Base-by-base conservation (phyloP, 164 flowering plant species). In the Magnolia sinica region DNA sequence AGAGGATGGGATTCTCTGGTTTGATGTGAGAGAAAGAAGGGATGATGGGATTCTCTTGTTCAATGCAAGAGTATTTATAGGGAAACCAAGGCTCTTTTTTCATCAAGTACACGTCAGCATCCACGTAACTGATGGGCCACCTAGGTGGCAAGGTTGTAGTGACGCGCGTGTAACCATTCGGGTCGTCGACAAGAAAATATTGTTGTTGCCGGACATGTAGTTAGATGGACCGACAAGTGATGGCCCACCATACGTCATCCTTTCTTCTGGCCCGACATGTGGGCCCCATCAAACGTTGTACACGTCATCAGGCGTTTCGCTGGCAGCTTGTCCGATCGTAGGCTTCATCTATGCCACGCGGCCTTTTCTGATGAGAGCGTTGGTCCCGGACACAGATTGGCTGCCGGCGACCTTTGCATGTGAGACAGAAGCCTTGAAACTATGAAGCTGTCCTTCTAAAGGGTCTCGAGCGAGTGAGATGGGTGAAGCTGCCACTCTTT, bases 341-440 rank as follows among this genome's bases (percentile, higher is more conserved):
- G 73, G 71, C 82, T 75, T 68, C 71, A 31, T 29, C 29, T 19
- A 29, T 16, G 67, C 70, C 86, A 83, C 79, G 82, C 63, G 84
- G 72, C 76, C 24, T 51, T 27, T 77, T 77, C 69, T 63, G 76
- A 86, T 73, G 29, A 31, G 31, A 8, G 1, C 85, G 87, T 81
- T 81, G 85, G 89, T 51, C 63, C 52, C 58, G 70, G 92, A 89
- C 70, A 81, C 71, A 71, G 88, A 89, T 76, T 64, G 80, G 58
- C 64, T 64, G 85, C 86, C 87, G 86, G 85, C 87, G 76, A 74
- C 55, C 80, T 52, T 68, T 0, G 73, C 83, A 73, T 69, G 74
- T 77, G 80, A 79, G 76, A 73, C 86, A 77, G 65, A 52, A 68
- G 71, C 18, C 68, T 2, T 73, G 24, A 63, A 7, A 27, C 75